These are phyloP conservation scores for Xylaria curta DNA, from an alignment of 495 filamentous ascomycete genomes.

Conservation along the genomic window DNA sequence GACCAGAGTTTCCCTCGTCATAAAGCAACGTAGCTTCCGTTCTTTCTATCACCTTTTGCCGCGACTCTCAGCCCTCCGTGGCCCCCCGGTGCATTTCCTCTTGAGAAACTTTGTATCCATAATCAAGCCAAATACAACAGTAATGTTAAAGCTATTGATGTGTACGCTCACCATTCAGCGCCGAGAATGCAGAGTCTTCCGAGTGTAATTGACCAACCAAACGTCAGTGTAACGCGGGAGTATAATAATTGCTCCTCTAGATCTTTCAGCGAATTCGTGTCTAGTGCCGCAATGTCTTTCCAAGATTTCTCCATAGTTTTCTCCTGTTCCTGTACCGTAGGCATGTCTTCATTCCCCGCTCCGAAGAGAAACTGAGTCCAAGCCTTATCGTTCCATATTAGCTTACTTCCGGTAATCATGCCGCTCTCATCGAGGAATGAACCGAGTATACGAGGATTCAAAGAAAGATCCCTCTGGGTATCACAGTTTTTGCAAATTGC, in stretches of 20 bases:
- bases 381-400: slow-evolving; percentile 58
- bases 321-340: neutral
- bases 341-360: slow-evolving; percentile 21
- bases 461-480: slow-evolving; percentile 46
- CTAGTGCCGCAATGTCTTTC: slow-evolving; percentile 45
- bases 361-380: slow-evolving; percentile 61
- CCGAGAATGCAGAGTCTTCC: slow-evolving; percentile 57
- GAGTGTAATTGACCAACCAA: slow-evolving; percentile 57
- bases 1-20: neutral
- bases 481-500: slow-evolving; percentile 62
- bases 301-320: slow-evolving; percentile 35
- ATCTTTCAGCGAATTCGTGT: slow-evolving; percentile 45
- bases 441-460: slow-evolving; percentile 64
- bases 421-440: slow-evolving; percentile 64
- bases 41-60: neutral
- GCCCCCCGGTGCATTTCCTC: neutral
- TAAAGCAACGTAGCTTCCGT: neutral
- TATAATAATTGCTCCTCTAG: slow-evolving; percentile 59
- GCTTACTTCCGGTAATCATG: slow-evolving; percentile 51
- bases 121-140: neutral
- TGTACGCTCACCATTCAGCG: slow-evolving; percentile 47
- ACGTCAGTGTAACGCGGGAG: slow-evolving; percentile 58
- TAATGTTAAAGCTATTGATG: neutral
- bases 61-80: neutral
- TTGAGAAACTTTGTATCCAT: neutral